phyloP scores from a whole-genome alignment of 768 basidiomycete species.

The Dacryopinax primogenitus region DNA sequence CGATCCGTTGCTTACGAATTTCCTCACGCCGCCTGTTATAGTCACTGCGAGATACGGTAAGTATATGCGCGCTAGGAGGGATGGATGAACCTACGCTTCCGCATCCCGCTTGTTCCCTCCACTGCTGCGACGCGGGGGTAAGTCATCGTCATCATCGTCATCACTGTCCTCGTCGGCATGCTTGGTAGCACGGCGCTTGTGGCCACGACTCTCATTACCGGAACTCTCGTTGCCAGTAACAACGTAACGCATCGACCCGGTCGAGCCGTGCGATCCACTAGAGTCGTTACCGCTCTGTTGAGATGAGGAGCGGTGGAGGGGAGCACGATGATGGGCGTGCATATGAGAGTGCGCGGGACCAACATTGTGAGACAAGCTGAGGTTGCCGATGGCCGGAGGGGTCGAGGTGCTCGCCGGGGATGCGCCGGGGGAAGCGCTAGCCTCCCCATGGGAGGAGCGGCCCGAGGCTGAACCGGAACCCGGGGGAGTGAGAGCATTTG shows the following conservation, averaged over 20 bases:
- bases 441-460: conserved; percentile 4
- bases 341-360: neutral
- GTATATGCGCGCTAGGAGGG: neutral
- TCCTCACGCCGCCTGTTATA: conserved; percentile 56
- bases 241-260: conserved; percentile 3
- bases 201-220: conserved; percentile 1
- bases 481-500: neutral
- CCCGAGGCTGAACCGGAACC: neutral
- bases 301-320: neutral
- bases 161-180: conserved; percentile 9
- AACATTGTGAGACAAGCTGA: neutral
- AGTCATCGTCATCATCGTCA: conserved; percentile 4
- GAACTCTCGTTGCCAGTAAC: conserved; percentile 6
- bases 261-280: neutral
- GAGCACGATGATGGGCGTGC: neutral
- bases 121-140: neutral
- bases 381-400: neutral
- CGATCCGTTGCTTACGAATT: conserved; percentile 82
- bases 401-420: neutral
- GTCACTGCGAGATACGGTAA: conserved; percentile 11
- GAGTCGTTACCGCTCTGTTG: conserved; percentile 8
- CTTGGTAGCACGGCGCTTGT: conserved; percentile 5
- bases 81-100: neutral
- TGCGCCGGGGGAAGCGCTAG: conserved; percentile 5
- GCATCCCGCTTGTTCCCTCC: neutral